Base-by-base conservation (phyloP, 352 stramenopile species). In the Globisporangium yorkense region DNA sequence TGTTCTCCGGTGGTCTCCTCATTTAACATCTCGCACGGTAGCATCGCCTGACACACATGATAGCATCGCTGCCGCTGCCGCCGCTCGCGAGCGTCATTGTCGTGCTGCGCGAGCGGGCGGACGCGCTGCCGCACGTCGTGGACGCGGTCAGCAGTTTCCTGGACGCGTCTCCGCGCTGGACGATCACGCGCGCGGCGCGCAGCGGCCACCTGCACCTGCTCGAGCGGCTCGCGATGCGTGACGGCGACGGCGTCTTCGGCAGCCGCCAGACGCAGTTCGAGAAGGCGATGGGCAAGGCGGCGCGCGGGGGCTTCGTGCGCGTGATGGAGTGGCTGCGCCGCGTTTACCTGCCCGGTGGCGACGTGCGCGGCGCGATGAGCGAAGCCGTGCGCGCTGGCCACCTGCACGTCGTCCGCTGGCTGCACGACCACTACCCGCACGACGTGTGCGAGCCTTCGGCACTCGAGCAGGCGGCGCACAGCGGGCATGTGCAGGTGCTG, bases 201-300 rank as follows among this genome's bases (percentile, higher is more conserved):
- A 29, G 29, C 44, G 53, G 40, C 40, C 40, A 58, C 29, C 24
- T 51, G 40, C 53, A 58, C 21, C 10, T 58, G 27, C 53, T 58
- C 27, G 40, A 51, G 20, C 53, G 29, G 5, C 20, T 58, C 13
- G 29, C 49, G 24, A 3, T 18, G 4, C 46, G 15, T 37, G 24
- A 18, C 43, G 18, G 16, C 43, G 27, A 29, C 10, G 18, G 18
- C 12, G 27, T 43, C 21, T 8, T 21, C n/a, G 50, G 31, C 5
- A 44, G 21, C 24, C n/a, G 39, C 5, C 21, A 50, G 40, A 20
- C 24, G 27, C 52, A 57, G 52, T 57, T 57, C 29, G 52, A 57
- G 15, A 57, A 57, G 33, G 52, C 52, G 20, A 51, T 57, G 52
- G 39, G 40, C 40, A 57, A 57, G 27, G 52, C 52, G 39, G 52